phyloP scores from a whole-genome alignment of 805 yeast species.

The Citeromyces matritensis region DNA sequence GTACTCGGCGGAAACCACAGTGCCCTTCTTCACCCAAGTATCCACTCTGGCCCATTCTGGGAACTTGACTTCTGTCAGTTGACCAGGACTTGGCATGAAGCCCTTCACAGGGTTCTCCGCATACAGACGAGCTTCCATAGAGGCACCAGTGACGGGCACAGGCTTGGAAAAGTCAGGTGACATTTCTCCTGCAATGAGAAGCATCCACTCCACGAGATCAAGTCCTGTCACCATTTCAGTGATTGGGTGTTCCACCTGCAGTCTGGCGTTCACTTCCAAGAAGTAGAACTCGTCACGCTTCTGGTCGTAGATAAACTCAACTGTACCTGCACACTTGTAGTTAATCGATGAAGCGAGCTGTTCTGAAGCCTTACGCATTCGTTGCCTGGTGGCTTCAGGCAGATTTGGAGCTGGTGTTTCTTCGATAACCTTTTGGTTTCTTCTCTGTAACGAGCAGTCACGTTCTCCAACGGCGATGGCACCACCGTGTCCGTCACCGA shows the following conservation, averaged over 20 bases:
- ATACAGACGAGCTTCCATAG: slow-evolving; percentile 93
- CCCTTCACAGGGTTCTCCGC: slow-evolving; percentile 96
- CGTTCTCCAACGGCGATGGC: slow-evolving; percentile 95
- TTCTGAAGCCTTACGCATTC: slow-evolving; percentile 75
- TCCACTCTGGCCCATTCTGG: slow-evolving; percentile 91
- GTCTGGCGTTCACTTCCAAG: slow-evolving; percentile 89
- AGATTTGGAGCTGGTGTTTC: slow-evolving; percentile 97
- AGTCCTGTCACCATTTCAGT: slow-evolving; percentile 92
- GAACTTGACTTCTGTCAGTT: slow-evolving; percentile 68
- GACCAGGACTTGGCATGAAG: slow-evolving; percentile 95
- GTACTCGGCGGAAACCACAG: slow-evolving; percentile 79
- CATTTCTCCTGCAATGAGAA: slow-evolving; percentile 75
- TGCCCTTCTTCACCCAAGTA: slow-evolving; percentile 87
- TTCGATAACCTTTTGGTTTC: slow-evolving; percentile 92
- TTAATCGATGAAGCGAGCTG: slow-evolving; percentile 69
- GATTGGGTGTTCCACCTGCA: slow-evolving; percentile 96
- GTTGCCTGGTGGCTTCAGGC: slow-evolving; percentile 61
- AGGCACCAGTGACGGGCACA: slow-evolving; percentile 62
- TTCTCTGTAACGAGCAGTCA: slow-evolving; percentile 93
- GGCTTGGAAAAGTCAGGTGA: slow-evolving; percentile 63
- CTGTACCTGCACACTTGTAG: slow-evolving; percentile 95
- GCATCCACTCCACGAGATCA: slow-evolving; percentile 96
- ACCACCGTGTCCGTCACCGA: slow-evolving; percentile 89
- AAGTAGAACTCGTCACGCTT: slow-evolving; percentile 81
- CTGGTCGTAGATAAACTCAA: slow-evolving; percentile 87